These are phyloP conservation scores for Pyrenochaeta sp. DNA, from an alignment of 2,329 filamentous ascomycete genomes.

Conservation along the genomic window DNA sequence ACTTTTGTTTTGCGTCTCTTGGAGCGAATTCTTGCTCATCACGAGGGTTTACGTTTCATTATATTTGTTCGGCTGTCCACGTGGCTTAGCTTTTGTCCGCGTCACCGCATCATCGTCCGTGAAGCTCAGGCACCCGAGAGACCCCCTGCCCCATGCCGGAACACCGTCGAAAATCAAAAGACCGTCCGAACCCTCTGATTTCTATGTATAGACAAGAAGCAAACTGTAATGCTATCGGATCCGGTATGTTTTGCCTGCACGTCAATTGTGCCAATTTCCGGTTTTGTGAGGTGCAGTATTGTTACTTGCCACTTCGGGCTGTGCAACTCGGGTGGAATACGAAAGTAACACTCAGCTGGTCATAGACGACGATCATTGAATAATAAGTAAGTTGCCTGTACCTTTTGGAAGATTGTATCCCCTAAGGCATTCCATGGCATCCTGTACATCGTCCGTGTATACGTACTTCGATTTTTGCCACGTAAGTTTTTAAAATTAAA, in stretches of 20 bases:
- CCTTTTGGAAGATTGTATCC: not conserved
- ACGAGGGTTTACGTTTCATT: not conserved
- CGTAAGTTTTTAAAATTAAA: not conserved
- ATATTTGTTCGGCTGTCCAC: not conserved
- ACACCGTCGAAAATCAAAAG: not conserved
- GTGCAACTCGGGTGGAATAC: not conserved
- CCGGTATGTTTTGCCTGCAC: not conserved
- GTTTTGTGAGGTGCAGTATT: not conserved
- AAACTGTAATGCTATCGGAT: not conserved
- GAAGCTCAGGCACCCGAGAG: slow-evolving; percentile 1
- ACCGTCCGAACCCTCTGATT: not conserved
- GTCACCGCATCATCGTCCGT: not conserved
- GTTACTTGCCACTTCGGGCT: slow-evolving; percentile 8
- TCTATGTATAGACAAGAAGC: not conserved
- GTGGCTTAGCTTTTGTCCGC: slow-evolving; percentile 2
- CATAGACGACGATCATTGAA: not conserved
- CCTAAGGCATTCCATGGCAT: not conserved
- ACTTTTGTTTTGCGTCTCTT: not conserved
- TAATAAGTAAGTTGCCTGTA: not conserved
- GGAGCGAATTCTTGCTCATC: not conserved
- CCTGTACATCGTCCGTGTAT: not conserved
- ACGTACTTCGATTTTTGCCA: not conserved
- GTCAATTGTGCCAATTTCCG: not conserved
- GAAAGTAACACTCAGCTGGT: not conserved
- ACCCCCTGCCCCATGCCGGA: slow-evolving; percentile 1